Base-by-base conservation (phyloP, 2,329 filamentous ascomycete genomes). In the Plenodomus biglobosus region DNA sequence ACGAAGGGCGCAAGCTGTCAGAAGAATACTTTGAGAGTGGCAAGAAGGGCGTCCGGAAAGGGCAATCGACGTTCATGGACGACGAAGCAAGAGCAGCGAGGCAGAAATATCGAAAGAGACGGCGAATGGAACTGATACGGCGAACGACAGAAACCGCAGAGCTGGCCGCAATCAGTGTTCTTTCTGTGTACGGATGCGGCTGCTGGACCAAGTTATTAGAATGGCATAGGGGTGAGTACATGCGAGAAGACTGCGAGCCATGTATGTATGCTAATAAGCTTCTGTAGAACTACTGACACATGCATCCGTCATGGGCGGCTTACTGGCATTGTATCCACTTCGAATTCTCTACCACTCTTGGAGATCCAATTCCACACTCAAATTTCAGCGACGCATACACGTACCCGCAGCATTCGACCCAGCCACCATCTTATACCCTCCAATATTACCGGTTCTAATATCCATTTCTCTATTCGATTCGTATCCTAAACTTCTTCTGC, bases 81-180 rank as follows among this genome's bases (percentile, higher is more conserved):
- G 64, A 69, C 18, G 71, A 70, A 46, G 68, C 65, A 30, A 73
- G 70, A 50, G 65, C 55, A 36, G 72, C 68, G 20, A 68, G 86
- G 47, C 90, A 78, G 56, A 89, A 87, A 48, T 90, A 90, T 41
- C 87, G 87, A 17, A 95, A 86, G 59, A 89, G 75, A 71, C 94
- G 96, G 75, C 92, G 92, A 15, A 91, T 88, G 66, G 96, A 96
- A 21, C 87, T 97, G 64, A 91, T 82, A 40, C 92, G 85, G 32
- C 74, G 83, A 60, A 67, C 74, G 10, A 78, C 78, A 20, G 83
- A 86, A 68, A 77, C 79, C 8, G 73, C 68, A 6, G 70, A 85
- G 43, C 70, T 85, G 46, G 74, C 74, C n/a, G 74, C 71, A 13
- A 80, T 85, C 40, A 76, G 80, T 13, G 62, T 70, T 1, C 69